Base-by-base conservation (phyloP, 192 early-diverging fungal genomes). In the Haplosporangium gracile region DNA sequence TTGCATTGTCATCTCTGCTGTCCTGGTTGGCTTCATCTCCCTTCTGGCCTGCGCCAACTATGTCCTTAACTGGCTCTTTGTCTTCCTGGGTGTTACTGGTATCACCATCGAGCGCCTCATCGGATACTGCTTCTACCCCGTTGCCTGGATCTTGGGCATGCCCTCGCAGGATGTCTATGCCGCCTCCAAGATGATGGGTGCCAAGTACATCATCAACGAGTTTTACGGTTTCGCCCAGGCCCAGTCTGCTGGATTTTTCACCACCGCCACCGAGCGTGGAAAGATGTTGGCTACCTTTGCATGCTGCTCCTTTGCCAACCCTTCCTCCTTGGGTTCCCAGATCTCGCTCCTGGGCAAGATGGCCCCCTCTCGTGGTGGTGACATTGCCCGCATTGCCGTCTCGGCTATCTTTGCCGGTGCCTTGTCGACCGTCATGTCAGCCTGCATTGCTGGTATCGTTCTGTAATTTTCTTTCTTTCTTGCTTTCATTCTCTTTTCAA, bases 251-350 rank as follows among this genome's bases (percentile, higher is more conserved):
- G 83, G 77, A n/a, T 78, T 90, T 22, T 83, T 76, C 71, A 83
- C 81, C 22, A 55, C 57, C 65, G 84, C 92, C 63, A 78, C 89
- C 16, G 45, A 65, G 18, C 94, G 95, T 74, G 90, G 89, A 0
- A 70, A 77, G 26, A 78, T 88, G 22, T 91, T 95, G 53, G 82
- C 90, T 16, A 93, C 95, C 39, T 96, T 96, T 88, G 95, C 96
- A 29, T 91, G 96, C 72, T 97, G 96, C 76, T 95, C 95, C n/a
- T 98, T 96, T 78, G 96, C 95, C 38, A 98, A 97, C 91, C 89
- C 97, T 24, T 92, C 92, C 18, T 94, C 93, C 77, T 94, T 97
- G 86, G 97, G 96, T 60, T 95, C 94, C 79, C 95, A 97, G 90
- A 94, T 96, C 72, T 94, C 94, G 76, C 77, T 91, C 34, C 83